Evolutionary conservation across 2,329 filamentous ascomycete species (phyloP).

Genomic region (Ophiostoma sp.): DNA sequence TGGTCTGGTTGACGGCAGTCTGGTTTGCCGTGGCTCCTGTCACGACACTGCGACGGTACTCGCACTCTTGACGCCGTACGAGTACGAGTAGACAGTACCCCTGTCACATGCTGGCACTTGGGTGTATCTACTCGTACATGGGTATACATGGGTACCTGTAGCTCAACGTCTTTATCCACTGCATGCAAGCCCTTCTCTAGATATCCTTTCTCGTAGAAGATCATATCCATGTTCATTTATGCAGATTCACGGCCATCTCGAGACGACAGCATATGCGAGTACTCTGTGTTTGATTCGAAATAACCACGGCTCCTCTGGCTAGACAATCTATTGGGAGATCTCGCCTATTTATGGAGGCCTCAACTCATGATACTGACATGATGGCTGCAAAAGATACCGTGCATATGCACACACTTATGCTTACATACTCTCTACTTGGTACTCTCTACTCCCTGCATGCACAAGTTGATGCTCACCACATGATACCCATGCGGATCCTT

Average conservation of each 20-base stretch:
- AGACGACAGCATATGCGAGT: no score
- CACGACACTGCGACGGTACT: not conserved
- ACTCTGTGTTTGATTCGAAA: no score
- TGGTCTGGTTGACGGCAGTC: not conserved
- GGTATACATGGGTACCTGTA: not conserved
- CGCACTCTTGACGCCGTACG: no score
- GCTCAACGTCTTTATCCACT: not conserved
- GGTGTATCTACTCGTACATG: not conserved
- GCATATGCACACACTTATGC: not conserved
- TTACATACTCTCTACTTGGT: no score
- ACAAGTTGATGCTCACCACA: not conserved
- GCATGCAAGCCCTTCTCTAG: not conserved
- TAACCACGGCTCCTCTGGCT: no score
- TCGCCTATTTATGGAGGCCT: no score
- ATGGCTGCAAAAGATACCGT: no score
- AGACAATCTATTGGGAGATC: no score
- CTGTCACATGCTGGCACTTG: not conserved
- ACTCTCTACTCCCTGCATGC: no score
- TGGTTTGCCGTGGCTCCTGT: not conserved
- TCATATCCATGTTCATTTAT: not conserved
- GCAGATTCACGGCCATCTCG: not conserved
- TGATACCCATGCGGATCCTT: not conserved
- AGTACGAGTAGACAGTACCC: not conserved
- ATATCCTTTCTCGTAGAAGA: not conserved
- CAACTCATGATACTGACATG: no score